Evolutionary conservation across 768 basidiomycete species (phyloP).

Genomic region (Suillus subluteus): DNA sequence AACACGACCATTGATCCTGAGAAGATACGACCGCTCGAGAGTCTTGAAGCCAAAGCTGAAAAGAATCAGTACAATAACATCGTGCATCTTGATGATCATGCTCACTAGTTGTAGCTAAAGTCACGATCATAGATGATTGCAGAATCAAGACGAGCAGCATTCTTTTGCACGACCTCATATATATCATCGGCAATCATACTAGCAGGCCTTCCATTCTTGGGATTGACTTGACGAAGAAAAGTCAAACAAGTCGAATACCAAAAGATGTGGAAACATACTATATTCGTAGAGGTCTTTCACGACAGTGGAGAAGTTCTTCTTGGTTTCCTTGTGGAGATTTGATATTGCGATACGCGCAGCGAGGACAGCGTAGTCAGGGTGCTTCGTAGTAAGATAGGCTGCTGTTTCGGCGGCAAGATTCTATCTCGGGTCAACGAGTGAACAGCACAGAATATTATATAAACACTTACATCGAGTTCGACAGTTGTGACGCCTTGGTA

Average conservation of each 20-base stretch:
- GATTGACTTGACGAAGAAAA: conserved; percentile 67
- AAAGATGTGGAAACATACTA: conserved; percentile 49
- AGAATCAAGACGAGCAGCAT: conserved; percentile 84
- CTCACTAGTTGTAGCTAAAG: conserved; percentile 95
- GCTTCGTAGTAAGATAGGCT: conserved; percentile 95
- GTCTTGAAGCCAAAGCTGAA: conserved; percentile 98
- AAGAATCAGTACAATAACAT: conserved; percentile 8
- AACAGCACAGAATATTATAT: conserved; percentile 4
- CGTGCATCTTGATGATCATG: conserved; percentile 11
- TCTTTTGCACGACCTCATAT: conserved; percentile 78
- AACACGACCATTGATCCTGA: conserved; percentile 91
- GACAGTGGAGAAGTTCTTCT: conserved; percentile 94
- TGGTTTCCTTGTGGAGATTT: conserved; percentile 98
- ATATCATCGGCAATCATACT: conserved; percentile 92
- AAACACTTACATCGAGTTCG: conserved; percentile 84
- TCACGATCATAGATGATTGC: conserved; percentile 98
- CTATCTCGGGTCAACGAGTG: conserved; percentile 41
- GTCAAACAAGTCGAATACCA: neutral
- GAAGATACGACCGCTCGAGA: conserved; percentile 95
- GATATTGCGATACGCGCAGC: conserved; percentile 99
- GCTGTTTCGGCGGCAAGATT: conserved; percentile 98
- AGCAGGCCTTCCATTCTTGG: conserved; percentile 86
- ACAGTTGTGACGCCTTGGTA: conserved; percentile 96
- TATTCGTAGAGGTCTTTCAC: conserved; percentile 90
- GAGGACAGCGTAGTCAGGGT: conserved; percentile 97